Evolutionary conservation across 331 rosid genomes (phyloP), one percentile per base, ranked within the genome.

Genomic region (Pyracantha coccinea): DNA sequence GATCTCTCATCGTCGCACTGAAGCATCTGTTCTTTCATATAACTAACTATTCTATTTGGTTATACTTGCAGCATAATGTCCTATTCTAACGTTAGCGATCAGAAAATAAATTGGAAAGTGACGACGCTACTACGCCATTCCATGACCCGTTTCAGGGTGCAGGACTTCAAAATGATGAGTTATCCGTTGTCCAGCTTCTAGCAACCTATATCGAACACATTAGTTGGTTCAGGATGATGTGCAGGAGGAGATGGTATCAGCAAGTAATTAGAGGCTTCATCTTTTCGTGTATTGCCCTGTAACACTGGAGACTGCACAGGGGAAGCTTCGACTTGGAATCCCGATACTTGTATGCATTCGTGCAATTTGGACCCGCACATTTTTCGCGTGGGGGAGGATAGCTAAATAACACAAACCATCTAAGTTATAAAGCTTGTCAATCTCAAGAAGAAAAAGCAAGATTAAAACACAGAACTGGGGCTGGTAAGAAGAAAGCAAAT

Each of bases 341-440:
- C 67, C 86, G 83, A 55, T 79, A 83, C 78, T 83, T 79, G 78
- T 79, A 83, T 28, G 83, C 73, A 71, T 83, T 83, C 3, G 72
- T 65, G 66, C 86, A 83, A 2, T 75, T 69, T 27, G 83, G 83
- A 53, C 83, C 83, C 7, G 80, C 83, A 45, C 86, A 83, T 44
- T 66, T 79, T 71, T 83, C 86, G 0, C 86, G 83, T 52, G 67
- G 81, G 21, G 81, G 83, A 25, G 83, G 86, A 62, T 83, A 83
- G 68, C 86, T 83, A 38, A 61, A 57, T 25, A 76, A 55, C 19
- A 57, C 53, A 53, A 45, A 19, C 4, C 68, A 67, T 5, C 27
- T 4, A 23, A 23, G 15, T 29, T 32, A 8, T 14, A 21, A 13
- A 65, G 47, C 15, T 13, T 54, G n/a, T 14, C 47, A 32, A 24